Evolutionary conservation across 148 eudicot species (phyloP).

Genomic region (Suaeda aralocaspica): DNA sequence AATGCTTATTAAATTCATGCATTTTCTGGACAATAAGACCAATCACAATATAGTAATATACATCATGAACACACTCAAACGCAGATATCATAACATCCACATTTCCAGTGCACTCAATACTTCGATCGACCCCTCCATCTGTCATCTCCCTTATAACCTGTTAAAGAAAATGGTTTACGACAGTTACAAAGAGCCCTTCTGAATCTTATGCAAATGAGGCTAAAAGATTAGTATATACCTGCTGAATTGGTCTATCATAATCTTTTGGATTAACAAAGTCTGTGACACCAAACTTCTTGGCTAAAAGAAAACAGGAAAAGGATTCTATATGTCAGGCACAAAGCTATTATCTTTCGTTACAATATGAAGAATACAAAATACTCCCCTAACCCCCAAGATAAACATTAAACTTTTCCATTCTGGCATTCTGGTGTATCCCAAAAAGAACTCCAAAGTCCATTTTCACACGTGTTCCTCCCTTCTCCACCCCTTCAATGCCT

Average conservation of each 20-base stretch:
- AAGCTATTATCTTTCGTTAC: background rate
- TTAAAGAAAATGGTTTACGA: background rate
- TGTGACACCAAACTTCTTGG: conserved; percentile 68
- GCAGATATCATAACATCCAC: conserved; percentile 76
- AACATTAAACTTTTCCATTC: background rate
- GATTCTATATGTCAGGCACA: background rate
- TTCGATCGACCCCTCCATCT: conserved; percentile 66
- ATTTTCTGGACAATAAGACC: background rate
- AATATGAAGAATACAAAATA: background rate
- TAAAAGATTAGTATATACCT: conserved; percentile 27
- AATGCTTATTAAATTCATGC: background rate
- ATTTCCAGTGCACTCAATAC: conserved; percentile 66
- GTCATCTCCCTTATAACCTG: conserved; percentile 68
- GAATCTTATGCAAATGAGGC: background rate
- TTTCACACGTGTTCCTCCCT: too few relatives aligned
- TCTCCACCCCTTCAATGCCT: too few relatives aligned
- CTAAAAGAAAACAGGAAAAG: conserved; percentile 24
- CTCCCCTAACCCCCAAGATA: background rate
- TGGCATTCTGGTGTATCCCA: background rate
- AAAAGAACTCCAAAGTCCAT: background rate
- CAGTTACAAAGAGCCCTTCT: background rate
- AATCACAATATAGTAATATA: conserved; percentile 24
- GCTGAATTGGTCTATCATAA: conserved; percentile 54
- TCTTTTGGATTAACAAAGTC: conserved; percentile 78
- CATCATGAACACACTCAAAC: conserved; percentile 87